Conservation (phyloP, 2,329 filamentous ascomycete genomes). For the Penicillium expansum region DNA sequence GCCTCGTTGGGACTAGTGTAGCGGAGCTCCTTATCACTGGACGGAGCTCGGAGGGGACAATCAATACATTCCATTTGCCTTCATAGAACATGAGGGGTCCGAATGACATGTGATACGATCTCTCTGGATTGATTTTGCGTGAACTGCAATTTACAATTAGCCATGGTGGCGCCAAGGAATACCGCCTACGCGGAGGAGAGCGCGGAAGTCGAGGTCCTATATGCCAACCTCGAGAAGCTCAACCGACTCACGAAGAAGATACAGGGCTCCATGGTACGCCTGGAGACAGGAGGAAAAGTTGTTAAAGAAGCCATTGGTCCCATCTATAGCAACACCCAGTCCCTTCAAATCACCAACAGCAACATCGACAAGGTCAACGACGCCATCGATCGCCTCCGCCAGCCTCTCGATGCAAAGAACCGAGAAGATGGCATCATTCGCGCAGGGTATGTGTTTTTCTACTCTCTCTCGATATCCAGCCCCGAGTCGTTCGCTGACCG, state of each 20-base stretch:
- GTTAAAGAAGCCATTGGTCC: conserved; percentile 90
- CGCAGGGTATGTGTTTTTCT: conserved; percentile 55
- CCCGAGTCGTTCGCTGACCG: not conserved
- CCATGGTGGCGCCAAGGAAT: conserved; percentile 57
- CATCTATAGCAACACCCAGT: conserved; percentile 87
- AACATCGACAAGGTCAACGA: conserved; percentile 85
- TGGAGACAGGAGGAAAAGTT: conserved; percentile 85
- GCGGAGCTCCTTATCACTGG: conserved; percentile 20
- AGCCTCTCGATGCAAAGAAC: conserved; percentile 89
- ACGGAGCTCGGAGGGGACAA: conserved; percentile 6
- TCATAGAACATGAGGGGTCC: conserved; percentile 1
- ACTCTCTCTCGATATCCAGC: not conserved
- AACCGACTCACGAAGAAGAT: conserved; percentile 94
- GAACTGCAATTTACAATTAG: conserved; percentile 10
- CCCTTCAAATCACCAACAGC: conserved; percentile 78
- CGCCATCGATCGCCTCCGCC: conserved; percentile 82
- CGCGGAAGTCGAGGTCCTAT: conserved; percentile 65
- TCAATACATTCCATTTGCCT: not conserved
- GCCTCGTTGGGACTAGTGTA: conserved; percentile 22
- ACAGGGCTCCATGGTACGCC: conserved; percentile 75
- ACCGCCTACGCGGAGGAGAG: conserved; percentile 63
- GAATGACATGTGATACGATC: conserved; percentile 19
- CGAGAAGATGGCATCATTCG: conserved; percentile 90
- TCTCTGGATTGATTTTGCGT: conserved; percentile 16
- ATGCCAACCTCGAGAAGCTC: conserved; percentile 81